A percentile compares a stretch with the other conserved stretches of the same genome.
phyloP scores from a whole-genome alignment of 768 basidiomycete genomes.

The Mycena chlorophos region DNA sequence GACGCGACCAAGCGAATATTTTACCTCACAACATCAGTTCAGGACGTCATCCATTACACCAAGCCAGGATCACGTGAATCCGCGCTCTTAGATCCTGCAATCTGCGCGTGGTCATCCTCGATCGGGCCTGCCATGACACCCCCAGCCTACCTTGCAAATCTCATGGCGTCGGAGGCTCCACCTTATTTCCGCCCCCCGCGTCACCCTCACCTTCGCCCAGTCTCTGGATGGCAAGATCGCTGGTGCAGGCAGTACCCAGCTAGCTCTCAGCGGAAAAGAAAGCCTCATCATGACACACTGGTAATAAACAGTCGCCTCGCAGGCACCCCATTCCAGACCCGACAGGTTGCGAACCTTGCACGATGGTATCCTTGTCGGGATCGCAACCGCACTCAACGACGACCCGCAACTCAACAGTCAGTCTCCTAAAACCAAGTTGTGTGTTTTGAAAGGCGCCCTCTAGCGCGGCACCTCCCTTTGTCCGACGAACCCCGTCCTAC shows the following conservation, averaged over 20 bases:
- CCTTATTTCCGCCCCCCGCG: conserved; percentile 46
- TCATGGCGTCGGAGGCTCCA: conserved; percentile 21
- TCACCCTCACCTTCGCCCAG: conserved; percentile 86
- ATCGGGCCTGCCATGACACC: neutral
- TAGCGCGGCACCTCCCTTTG: conserved; percentile 60
- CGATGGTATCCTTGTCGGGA: conserved; percentile 88
- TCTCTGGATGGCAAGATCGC: conserved; percentile 89
- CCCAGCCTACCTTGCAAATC: conserved; percentile 23
- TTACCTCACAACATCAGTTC: neutral
- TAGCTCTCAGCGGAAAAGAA: conserved; percentile 80
- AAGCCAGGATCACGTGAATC: too few species aligned
- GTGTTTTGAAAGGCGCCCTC: neutral
- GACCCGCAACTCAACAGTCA: conserved; percentile 92
- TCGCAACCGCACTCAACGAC: conserved; percentile 88
- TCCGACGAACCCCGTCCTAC: conserved; percentile 36
- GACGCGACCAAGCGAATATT: neutral
- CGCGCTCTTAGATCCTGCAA: too few species aligned
- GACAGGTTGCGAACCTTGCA: conserved; percentile 88
- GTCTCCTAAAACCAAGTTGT: conserved; percentile 23
- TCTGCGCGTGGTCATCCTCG: too few species aligned
- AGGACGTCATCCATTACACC: too few species aligned
- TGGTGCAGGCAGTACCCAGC: conserved; percentile 67
- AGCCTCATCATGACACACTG: conserved; percentile 95
- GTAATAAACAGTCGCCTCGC: conserved; percentile 41
- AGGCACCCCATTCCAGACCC: neutral